Conservation (phyloP, 2,329 filamentous ascomycete genomes). For the Hymenotorrendiella dingleyae region DNA sequence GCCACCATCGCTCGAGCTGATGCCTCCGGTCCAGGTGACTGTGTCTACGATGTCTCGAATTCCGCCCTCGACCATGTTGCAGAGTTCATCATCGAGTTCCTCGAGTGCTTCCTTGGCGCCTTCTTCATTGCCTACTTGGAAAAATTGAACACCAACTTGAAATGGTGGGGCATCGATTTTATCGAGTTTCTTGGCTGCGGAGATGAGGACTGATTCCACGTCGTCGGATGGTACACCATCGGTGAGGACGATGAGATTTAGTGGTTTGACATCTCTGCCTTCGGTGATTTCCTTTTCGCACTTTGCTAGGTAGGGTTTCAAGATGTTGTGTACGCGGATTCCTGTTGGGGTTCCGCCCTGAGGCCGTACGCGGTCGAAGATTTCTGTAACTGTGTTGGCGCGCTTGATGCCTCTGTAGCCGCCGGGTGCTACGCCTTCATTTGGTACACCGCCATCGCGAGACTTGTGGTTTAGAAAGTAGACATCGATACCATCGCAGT, state of each 20-base stretch:
- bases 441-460: slow-evolving; percentile 30
- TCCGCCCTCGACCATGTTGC: slow-evolving; percentile 44
- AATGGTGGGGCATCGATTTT: slow-evolving; percentile 62
- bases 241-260: slow-evolving; percentile 91
- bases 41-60: slow-evolving; percentile 91
- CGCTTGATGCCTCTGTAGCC: slow-evolving; percentile 61
- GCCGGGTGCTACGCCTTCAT: slow-evolving; percentile 35
- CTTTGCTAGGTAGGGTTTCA: slow-evolving; percentile 62
- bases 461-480: slow-evolving; percentile 76
- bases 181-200: slow-evolving; percentile 65
- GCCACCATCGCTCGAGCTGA: slow-evolving; percentile 32
- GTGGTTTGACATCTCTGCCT: slow-evolving; percentile 55
- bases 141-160: slow-evolving; percentile 92
- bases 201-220: slow-evolving; percentile 62
- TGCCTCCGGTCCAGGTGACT: slow-evolving; percentile 59
- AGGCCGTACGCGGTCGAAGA: slow-evolving; percentile 67
- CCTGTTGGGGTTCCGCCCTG: slow-evolving; percentile 69
- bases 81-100: slow-evolving; percentile 69
- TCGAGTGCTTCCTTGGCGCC: slow-evolving; percentile 59
- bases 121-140: slow-evolving; percentile 77
- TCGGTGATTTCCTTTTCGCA: slow-evolving; percentile 38
- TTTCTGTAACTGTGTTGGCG: slow-evolving; percentile 51
- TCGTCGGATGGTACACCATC: slow-evolving; percentile 81
- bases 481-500: slow-evolving; percentile 81
- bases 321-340: slow-evolving; percentile 60